A percentile compares a stretch with the other conserved stretches of the same genome.
These are phyloP conservation scores for Meyerozyma sp. DNA, from an alignment of 1,139 yeast genomes.

Conservation along the genomic window DNA sequence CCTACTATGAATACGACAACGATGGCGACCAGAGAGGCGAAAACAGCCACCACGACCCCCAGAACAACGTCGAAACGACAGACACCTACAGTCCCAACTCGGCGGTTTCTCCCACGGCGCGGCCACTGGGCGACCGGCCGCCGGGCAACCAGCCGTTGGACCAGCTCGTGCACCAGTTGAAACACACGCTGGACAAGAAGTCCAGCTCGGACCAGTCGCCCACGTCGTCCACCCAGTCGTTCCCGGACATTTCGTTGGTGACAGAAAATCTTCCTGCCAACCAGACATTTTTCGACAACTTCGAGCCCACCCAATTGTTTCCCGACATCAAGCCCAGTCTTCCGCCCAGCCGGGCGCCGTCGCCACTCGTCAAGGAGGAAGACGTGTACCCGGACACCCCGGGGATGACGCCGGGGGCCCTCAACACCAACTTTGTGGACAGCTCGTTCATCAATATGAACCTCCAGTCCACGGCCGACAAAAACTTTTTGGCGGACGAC, in stretches of 20 bases:
- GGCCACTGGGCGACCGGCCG: slow-evolving; percentile 9
- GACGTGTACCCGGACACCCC: slow-evolving; percentile 11
- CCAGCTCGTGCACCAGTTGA: slow-evolving; percentile 27
- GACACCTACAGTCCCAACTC: slow-evolving; percentile 9
- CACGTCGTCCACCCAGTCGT: slow-evolving; percentile 33
- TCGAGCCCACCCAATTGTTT: slow-evolving; percentile 47
- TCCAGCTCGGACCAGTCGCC: slow-evolving; percentile 20
- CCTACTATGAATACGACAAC: slow-evolving; percentile 15
- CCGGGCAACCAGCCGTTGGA: slow-evolving; percentile 20
- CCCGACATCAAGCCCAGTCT: slow-evolving; percentile 31
- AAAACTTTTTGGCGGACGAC: slow-evolving; percentile 28
- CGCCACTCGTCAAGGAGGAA: slow-evolving; percentile 17
- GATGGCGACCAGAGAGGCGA: not conserved
- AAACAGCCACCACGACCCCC: slow-evolving; percentile 4
- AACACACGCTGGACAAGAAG: slow-evolving; percentile 7
- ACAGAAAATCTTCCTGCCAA: slow-evolving; percentile 40
- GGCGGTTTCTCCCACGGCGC: slow-evolving; percentile 20
- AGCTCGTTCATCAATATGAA: slow-evolving; percentile 42
- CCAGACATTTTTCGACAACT: slow-evolving; percentile 40
- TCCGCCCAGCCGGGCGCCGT: slow-evolving; percentile 36
- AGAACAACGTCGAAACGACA: not conserved
- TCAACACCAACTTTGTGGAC: slow-evolving; percentile 41
- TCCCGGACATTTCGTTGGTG: slow-evolving; percentile 44
- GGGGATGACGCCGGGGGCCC: slow-evolving; percentile 28
- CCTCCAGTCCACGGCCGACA: slow-evolving; percentile 35